Evolutionary conservation across 1,284 basidiomycete genomes (phyloP).

Genomic region (Termitomyces sp.): DNA sequence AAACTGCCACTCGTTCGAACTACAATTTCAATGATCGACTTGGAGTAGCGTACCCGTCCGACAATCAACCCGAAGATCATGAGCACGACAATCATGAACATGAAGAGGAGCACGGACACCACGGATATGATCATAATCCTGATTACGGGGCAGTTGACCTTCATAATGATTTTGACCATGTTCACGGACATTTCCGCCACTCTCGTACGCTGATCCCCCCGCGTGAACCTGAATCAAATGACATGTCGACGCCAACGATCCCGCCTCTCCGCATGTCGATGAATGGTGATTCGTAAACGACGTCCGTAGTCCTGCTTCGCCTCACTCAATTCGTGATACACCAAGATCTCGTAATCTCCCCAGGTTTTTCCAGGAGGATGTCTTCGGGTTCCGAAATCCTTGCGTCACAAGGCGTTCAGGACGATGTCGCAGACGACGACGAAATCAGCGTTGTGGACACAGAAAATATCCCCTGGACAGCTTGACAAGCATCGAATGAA

Average conservation of each 20-base stretch:
- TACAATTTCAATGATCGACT: conserved; percentile 17
- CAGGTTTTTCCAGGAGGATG: conserved; percentile 11
- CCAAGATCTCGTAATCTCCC: conserved; percentile 27
- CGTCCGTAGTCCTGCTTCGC: conserved; percentile 27
- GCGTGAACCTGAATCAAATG: conserved; percentile 20
- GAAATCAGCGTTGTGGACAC: conserved; percentile 37
- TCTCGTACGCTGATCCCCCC: conserved; percentile 14
- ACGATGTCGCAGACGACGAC: conserved; percentile 20
- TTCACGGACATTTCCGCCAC: conserved; percentile 15
- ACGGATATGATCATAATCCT: conserved; percentile 9
- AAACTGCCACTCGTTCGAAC: conserved; percentile 23
- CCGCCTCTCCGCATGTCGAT: conserved; percentile 27
- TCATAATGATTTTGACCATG: conserved; percentile 6
- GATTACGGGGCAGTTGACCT: conserved; percentile 4
- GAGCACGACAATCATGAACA: background rate
- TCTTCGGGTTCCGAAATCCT: background rate
- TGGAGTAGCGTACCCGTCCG: background rate
- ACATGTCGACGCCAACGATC: conserved; percentile 20
- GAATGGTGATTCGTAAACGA: conserved; percentile 44
- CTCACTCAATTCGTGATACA: conserved; percentile 28
- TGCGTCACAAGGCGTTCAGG: conserved; percentile 15
- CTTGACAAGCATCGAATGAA: conserved; percentile 54
- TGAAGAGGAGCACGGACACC: conserved; percentile 2
- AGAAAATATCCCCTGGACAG: conserved; percentile 43
- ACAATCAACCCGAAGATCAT: background rate